Base-by-base conservation (phyloP, 2,329 filamentous ascomycete genomes). In the Keithomyces neogunnii region DNA sequence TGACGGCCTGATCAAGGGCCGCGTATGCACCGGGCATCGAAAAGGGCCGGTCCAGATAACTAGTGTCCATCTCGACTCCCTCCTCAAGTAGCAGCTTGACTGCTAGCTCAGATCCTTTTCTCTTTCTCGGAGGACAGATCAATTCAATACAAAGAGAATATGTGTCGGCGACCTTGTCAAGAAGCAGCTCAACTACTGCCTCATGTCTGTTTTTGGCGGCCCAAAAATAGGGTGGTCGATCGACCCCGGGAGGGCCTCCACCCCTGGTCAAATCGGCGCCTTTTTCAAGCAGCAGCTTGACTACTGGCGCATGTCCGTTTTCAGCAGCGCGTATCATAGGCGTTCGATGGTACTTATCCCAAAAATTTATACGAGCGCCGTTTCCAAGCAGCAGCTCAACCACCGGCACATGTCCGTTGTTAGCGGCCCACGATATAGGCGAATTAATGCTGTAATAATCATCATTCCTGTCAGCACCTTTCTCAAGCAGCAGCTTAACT, bases 261-360 rank as follows among this genome's bases (percentile, higher is more conserved):
- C 7, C 40, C 19, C 19, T 19, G n/a, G 47, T 28, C 4, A 48
- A 9, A 31, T 43, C 10, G 30, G 51, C 51, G n/a, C 51, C 51
- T 8, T 40, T 51, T 8, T 53, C 39, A 32, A 53, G 11, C 11
- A 53, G 32, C 13, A 53, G 13, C 42, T 39, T 13, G 10, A 26
- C 28, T 13, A 36, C 45, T 29, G 45, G 39, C n/a, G 32, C 26
- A 28, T 51, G 51, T 3, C 48, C 48, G 11, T 45, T 47, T 6
- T 13, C 9, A 30, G 51, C 39, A 4, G 52, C 49, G n/a, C 28
- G 36, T 19, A 40, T 3, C 5, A 53, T 33, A 3, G 51, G 43
- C n/a, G 39, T 48, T 2, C 33, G 10, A 10, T 7, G 19, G 2
- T 19, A 4, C 4, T 3, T 35, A 28, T 45, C 47, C 11, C 7